phyloP scores from a whole-genome alignment of 495 filamentous ascomycete species.

The Trichoderma virens region DNA sequence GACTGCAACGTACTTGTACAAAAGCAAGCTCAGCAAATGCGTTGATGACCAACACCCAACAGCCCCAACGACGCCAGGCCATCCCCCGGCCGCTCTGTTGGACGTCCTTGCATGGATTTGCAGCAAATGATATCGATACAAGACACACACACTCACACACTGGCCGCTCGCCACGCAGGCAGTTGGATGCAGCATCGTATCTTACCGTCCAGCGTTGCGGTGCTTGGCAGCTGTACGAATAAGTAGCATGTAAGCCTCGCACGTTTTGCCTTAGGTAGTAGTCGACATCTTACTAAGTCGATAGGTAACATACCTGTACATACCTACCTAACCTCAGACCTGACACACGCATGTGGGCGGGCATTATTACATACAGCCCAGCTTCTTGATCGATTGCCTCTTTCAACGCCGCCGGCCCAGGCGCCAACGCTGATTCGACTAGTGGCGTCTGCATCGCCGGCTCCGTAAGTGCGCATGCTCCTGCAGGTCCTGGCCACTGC shows the following conservation, averaged over 20 bases:
- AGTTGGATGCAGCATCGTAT: too few species aligned
- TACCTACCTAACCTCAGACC: too few species aligned
- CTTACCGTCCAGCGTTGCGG: too few species aligned
- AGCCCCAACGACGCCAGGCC: neutral
- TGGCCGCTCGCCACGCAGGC: too few species aligned
- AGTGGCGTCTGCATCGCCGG: neutral
- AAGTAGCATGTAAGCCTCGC: too few species aligned
- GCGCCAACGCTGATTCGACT: neutral
- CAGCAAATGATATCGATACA: neutral
- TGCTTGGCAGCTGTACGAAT: too few species aligned
- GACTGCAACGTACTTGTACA: too few species aligned
- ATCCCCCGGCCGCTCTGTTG: neutral
- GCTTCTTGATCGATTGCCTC: neutral
- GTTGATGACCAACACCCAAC: constrained; percentile 2
- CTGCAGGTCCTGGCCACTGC: constrained; percentile 1
- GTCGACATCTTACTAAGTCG: too few species aligned
- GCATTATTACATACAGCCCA: neutral
- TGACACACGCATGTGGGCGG: neutral
- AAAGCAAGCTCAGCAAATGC: neutral
- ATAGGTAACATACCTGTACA: too few species aligned
- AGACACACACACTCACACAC: neutral
- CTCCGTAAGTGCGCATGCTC: neutral
- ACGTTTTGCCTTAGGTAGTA: too few species aligned
- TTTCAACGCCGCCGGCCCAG: too few species aligned
- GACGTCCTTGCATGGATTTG: neutral